Evolutionary conservation across 345 rosid species (phyloP).

Genomic region (Barbarea vulgaris): DNA sequence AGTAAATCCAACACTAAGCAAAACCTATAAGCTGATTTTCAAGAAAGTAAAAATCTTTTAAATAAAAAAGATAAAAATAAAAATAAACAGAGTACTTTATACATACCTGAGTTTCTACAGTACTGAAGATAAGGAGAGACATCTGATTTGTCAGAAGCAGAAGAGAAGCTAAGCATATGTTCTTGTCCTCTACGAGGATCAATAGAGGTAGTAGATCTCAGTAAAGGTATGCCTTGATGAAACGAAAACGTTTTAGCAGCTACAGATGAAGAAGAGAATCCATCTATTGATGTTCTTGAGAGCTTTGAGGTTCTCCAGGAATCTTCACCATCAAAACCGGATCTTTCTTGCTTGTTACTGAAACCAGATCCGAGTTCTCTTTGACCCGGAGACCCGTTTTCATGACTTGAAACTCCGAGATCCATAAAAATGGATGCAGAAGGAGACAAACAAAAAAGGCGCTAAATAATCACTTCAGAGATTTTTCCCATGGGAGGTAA

Average conservation of each 20-base stretch:
- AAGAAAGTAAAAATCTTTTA: slow-evolving; percentile 18
- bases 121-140: slow-evolving; percentile 44
- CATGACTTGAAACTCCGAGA: slow-evolving; percentile 57
- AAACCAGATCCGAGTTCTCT: slow-evolving; percentile 52
- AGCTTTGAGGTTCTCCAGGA: slow-evolving; percentile 50
- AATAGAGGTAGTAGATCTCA: slow-evolving; percentile 61
- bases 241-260: slow-evolving; percentile 48
- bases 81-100: slow-evolving; percentile 11
- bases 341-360: slow-evolving; percentile 49
- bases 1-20: not conserved
- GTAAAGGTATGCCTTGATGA: slow-evolving; percentile 47
- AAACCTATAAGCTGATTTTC: not conserved
- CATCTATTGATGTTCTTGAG: slow-evolving; percentile 43
- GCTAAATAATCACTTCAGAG: slow-evolving; percentile 43
- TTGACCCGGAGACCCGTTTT: slow-evolving; percentile 46
- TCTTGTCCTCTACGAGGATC: slow-evolving; percentile 45
- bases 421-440: slow-evolving; percentile 52
- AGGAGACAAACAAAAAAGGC: slow-evolving; percentile 22
- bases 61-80: too few species aligned
- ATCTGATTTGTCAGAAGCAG: slow-evolving; percentile 52
- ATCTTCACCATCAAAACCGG: slow-evolving; percentile 50
- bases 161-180: slow-evolving; percentile 63
- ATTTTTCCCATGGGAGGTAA: slow-evolving; percentile 46
- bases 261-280: slow-evolving; percentile 25
- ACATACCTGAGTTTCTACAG: slow-evolving; percentile 52